Percentiles rank a stretch among this genome's conserved stretches.
These are phyloP conservation scores for Salix dunnii DNA, from an alignment of 345 rosid genomes.

Conservation along the genomic window DNA sequence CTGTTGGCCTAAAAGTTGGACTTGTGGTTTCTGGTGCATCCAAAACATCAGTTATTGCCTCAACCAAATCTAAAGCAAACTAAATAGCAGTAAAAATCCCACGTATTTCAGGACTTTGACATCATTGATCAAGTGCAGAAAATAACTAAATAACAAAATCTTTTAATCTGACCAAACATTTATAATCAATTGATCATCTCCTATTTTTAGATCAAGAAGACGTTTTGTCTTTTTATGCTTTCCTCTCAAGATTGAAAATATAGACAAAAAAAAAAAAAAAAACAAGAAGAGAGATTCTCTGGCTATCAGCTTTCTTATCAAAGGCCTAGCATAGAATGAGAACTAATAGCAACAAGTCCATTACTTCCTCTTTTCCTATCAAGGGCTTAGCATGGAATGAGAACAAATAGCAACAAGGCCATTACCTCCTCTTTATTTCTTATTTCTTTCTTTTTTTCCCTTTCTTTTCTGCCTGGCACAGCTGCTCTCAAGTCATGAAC, in stretches of 20 bases:
- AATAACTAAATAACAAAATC: background rate
- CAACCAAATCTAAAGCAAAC: slow-evolving; percentile 4
- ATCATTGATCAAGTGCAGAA: background rate
- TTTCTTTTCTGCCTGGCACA: background rate
- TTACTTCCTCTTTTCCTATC: no score
- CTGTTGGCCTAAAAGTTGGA: background rate
- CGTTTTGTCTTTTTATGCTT: background rate
- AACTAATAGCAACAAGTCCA: background rate
- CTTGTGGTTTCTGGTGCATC: background rate
- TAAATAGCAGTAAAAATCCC: background rate
- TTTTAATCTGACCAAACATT: background rate
- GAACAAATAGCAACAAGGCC: background rate
- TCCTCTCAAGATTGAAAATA: background rate
- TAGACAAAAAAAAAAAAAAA: background rate
- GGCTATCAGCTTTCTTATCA: background rate
- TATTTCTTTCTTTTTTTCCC: background rate
- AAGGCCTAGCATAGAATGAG: background rate
- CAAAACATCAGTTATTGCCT: slow-evolving; percentile 8
- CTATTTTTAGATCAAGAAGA: background rate
- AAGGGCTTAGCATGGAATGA: no score
- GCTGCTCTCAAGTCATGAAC: background rate
- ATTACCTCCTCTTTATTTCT: background rate
- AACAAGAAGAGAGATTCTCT: background rate
- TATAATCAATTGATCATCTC: background rate
- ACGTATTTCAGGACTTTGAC: background rate